These are phyloP conservation scores for Megacollybia marginata DNA, from an alignment of 768 basidiomycete genomes.

Conservation along the genomic window DNA sequence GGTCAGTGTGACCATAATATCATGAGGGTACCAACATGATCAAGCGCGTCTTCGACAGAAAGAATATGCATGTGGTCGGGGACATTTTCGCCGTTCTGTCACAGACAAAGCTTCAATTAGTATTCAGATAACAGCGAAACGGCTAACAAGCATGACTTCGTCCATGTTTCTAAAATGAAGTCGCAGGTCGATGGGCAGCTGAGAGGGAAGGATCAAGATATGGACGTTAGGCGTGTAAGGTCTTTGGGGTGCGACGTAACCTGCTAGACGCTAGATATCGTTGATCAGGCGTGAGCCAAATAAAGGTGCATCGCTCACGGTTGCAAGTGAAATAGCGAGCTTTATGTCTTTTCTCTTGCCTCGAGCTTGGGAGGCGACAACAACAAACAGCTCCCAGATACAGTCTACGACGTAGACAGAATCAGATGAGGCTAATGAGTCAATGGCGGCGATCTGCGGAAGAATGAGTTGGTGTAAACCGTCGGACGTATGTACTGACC, in stretches of 20 bases:
- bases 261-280: constrained; percentile 42
- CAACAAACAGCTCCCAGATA: constrained; percentile 71
- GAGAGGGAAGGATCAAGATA: constrained; percentile 65
- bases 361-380: constrained; percentile 65
- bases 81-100: constrained; percentile 42
- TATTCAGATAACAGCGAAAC: background rate
- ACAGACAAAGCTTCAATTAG: constrained; percentile 4
- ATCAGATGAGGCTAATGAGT: constrained; percentile 3
- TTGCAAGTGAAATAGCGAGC: constrained; percentile 49
- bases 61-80: constrained; percentile 80
- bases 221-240: constrained; percentile 74
- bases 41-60: constrained; percentile 44
- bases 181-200: constrained; percentile 63
- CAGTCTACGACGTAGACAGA: constrained; percentile 68
- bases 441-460: background rate
- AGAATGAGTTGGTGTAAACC: too few species aligned
- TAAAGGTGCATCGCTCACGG: background rate
- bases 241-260: constrained; percentile 38
- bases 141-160: constrained; percentile 49
- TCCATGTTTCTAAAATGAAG: constrained; percentile 64
- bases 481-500: background rate
- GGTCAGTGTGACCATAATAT: too few species aligned
- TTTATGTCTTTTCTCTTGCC: constrained; percentile 51
- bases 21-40: constrained; percentile 41
- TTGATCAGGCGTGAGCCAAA: background rate